Conservation (phyloP, 176 grass and related monocot species). For the Ensete ventricosum region DNA sequence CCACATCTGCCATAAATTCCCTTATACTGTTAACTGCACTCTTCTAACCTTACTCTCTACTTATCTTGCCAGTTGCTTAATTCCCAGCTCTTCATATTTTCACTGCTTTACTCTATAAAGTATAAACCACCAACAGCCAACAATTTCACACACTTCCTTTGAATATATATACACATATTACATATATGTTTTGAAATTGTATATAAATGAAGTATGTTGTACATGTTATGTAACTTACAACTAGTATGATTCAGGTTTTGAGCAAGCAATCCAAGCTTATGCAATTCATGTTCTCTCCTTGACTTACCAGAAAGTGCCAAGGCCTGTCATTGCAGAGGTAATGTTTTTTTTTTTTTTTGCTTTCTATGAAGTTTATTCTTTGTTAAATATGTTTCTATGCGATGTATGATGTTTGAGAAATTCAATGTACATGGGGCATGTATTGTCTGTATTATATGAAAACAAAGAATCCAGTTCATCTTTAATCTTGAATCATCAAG, state of each 20-base stretch:
- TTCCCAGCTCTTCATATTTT: background rate
- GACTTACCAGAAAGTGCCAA: slow-evolving; percentile 96
- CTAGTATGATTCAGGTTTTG: slow-evolving; percentile 53
- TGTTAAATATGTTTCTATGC: background rate
- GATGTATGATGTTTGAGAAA: background rate
- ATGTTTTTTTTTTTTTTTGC: background rate
- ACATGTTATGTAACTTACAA: background rate
- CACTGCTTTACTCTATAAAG: background rate
- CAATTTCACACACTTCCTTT: background rate
- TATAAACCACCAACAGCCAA: background rate
- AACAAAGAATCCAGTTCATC: no score
- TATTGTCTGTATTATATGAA: no score
- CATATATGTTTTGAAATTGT: no score
- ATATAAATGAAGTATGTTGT: background rate
- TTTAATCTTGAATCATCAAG: no score
- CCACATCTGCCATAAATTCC: background rate
- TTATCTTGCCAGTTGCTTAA: no score
- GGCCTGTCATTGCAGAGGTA: slow-evolving; percentile 93
- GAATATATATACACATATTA: no score
- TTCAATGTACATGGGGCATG: no score
- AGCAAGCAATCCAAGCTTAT: slow-evolving; percentile 91
- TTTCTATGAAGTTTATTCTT: background rate
- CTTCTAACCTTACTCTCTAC: no score
- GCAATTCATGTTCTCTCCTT: slow-evolving; percentile 84
- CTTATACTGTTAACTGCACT: background rate